phyloP scores from a whole-genome alignment of 306 rosid species.

The Fagus sylvatica region DNA sequence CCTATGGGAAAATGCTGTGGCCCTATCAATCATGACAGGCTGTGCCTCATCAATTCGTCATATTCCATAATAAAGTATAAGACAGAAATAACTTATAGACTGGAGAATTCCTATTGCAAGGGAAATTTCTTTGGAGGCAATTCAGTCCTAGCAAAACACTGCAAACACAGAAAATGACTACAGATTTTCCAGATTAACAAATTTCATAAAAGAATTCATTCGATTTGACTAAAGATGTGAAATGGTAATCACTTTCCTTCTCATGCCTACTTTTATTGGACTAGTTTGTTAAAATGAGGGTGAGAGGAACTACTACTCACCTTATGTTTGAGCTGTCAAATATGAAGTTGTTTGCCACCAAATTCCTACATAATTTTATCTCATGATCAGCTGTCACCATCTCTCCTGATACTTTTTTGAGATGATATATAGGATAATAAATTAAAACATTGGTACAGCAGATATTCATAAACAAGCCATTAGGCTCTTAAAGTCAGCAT shows the following conservation, averaged over 20 bases:
- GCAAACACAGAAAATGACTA: constrained; percentile 34
- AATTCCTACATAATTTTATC: constrained; percentile 22
- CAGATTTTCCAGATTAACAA: too few species aligned
- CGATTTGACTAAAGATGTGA: too few species aligned
- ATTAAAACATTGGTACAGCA: not conserved
- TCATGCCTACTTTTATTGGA: too few species aligned
- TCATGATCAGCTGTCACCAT: not conserved
- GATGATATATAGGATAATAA: not conserved
- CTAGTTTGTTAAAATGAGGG: too few species aligned
- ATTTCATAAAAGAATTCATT: too few species aligned
- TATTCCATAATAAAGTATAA: constrained; percentile 1
- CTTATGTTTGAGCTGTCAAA: constrained; percentile 2
- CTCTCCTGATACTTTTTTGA: not conserved
- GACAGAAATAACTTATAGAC: constrained; percentile 44
- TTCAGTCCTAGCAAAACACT: constrained; percentile 62
- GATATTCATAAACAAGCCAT: too few species aligned
- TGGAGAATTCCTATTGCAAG: constrained; percentile 55
- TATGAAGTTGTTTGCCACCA: constrained; percentile 32
- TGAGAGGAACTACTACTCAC: constrained; percentile 5
- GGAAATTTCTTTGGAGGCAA: constrained; percentile 68
- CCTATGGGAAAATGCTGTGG: too few species aligned
- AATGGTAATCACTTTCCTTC: too few species aligned
- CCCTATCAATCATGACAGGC: too few species aligned
- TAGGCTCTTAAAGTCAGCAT: too few species aligned
- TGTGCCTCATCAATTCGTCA: not conserved